phyloP scores from a whole-genome alignment of 352 stramenopile genomes.

The Pythium brachiatum region DNA sequence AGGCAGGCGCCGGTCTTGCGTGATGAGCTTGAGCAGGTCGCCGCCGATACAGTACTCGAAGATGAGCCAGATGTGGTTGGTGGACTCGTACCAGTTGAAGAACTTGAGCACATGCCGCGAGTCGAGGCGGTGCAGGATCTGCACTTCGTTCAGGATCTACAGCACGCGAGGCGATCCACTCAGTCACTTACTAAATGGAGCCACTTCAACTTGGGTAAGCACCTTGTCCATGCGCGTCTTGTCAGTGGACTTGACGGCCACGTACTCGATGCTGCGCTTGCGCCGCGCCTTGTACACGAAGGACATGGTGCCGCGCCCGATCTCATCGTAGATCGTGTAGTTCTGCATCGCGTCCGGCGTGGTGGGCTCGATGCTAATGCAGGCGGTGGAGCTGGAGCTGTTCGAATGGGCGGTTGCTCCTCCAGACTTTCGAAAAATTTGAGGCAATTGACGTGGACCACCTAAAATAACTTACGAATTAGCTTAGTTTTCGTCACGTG shows the following conservation, averaged over 20 bases:
- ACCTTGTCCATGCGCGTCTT: constrained; percentile 93
- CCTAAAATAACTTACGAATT: background rate
- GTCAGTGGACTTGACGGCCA: constrained; percentile 91
- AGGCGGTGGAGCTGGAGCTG: background rate
- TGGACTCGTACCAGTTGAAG: constrained; percentile 95
- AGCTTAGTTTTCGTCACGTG: constrained; percentile 2
- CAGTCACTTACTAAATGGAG: too few species aligned
- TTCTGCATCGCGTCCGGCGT: constrained; percentile 82
- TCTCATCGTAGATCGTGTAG: constrained; percentile 95
- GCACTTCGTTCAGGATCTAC: constrained; percentile 85
- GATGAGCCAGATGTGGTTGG: constrained; percentile 95
- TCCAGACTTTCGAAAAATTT: constrained; percentile 14
- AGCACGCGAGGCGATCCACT: too few species aligned
- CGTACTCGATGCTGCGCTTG: constrained; percentile 92
- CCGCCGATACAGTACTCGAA: constrained; percentile 93
- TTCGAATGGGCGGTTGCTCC: background rate
- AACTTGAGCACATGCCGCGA: constrained; percentile 90
- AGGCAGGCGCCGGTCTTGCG: constrained; percentile 85
- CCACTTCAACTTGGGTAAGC: constrained; percentile 5
- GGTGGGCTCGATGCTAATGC: too few species aligned
- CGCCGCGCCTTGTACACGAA: constrained; percentile 91
- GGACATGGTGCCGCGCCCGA: constrained; percentile 88
- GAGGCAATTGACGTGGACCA: background rate
- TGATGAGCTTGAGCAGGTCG: constrained; percentile 89
- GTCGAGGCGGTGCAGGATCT: constrained; percentile 86